Percentiles rank a stretch among this genome's conserved stretches.
phyloP scores from a whole-genome alignment of 2,329 filamentous ascomycete genomes.

The Ophiostoma himal-ulmi region DNA sequence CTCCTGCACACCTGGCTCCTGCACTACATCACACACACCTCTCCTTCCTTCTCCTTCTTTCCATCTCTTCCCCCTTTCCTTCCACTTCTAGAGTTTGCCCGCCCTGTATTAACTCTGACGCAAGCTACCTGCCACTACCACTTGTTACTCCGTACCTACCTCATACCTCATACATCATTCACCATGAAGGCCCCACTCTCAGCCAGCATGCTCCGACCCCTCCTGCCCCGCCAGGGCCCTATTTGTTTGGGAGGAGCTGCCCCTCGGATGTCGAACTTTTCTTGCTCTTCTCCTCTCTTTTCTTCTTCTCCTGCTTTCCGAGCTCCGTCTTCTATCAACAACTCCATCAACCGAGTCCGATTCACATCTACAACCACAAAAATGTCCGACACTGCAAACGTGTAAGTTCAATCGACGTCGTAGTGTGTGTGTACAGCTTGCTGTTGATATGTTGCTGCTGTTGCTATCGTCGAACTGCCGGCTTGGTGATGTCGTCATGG shows the following conservation, averaged over 20 bases:
- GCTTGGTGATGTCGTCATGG: not conserved
- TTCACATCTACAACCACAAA: constrained; percentile 44
- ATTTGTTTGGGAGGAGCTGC: constrained; percentile 32
- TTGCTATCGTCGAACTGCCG: not conserved
- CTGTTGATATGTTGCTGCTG: not conserved
- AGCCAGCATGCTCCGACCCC: constrained; percentile 36
- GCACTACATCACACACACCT: constrained; percentile 7
- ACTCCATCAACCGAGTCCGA: constrained; percentile 32
- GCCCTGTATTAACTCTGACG: constrained; percentile 5
- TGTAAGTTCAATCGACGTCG: constrained; percentile 44
- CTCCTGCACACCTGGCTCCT: not conserved
- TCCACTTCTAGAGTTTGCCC: not conserved
- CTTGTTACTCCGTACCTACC: not conserved
- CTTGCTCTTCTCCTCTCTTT: constrained; percentile 28
- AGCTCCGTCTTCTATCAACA: constrained; percentile 33
- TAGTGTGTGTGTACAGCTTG: not conserved
- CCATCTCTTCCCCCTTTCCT: constrained; percentile 1
- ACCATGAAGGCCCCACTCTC: constrained; percentile 27
- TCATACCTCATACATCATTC: not conserved
- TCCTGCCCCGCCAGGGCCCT: constrained; percentile 36
- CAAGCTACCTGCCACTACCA: not conserved
- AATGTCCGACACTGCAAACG: constrained; percentile 49
- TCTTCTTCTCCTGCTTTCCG: constrained; percentile 27
- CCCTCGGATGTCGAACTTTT: constrained; percentile 33
- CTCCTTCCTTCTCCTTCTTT: constrained; percentile 3